Evolutionary conservation across 805 yeast species (phyloP).

Genomic region (baker's yeast (Saccharomyces cerevisiae)): DNA sequence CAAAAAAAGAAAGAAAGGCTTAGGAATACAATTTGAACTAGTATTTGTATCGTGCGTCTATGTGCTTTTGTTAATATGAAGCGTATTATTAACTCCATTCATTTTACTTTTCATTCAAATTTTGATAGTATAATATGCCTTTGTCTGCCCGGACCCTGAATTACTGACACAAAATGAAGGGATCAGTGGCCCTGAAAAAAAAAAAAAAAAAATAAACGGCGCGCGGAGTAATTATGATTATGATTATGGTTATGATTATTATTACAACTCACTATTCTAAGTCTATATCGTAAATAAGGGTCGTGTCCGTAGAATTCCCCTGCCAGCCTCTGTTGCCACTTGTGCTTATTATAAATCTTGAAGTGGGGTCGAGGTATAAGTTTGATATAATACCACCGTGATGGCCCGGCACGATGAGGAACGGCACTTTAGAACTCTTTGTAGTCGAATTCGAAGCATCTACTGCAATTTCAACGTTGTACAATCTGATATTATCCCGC

Average conservation of each 20-base stretch:
- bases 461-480: slow-evolving; percentile 46
- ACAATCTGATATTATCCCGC: slow-evolving; percentile 78
- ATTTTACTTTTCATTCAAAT: background rate
- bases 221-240: background rate
- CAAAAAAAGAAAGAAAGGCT: background rate
- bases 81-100: background rate
- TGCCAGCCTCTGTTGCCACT: slow-evolving; percentile 97
- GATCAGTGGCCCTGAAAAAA: background rate
- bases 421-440: slow-evolving; percentile 44
- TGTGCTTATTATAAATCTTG: slow-evolving; percentile 79
- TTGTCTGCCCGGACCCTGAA: background rate
- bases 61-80: background rate
- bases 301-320: slow-evolving; percentile 70
- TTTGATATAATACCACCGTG: slow-evolving; percentile 85
- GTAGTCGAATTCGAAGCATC: slow-evolving; percentile 5
- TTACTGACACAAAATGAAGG: background rate
- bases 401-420: slow-evolving; percentile 89
- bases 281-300: slow-evolving; percentile 72
- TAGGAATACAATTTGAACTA: background rate
- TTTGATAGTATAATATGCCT: background rate
- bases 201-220: background rate
- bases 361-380: slow-evolving; percentile 75
- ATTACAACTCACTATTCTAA: slow-evolving; percentile 23
- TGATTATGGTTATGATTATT: background rate
- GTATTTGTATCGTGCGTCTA: background rate